Base-by-base conservation (phyloP, 768 basidiomycete species). In the Leccinum sublutescens region DNA sequence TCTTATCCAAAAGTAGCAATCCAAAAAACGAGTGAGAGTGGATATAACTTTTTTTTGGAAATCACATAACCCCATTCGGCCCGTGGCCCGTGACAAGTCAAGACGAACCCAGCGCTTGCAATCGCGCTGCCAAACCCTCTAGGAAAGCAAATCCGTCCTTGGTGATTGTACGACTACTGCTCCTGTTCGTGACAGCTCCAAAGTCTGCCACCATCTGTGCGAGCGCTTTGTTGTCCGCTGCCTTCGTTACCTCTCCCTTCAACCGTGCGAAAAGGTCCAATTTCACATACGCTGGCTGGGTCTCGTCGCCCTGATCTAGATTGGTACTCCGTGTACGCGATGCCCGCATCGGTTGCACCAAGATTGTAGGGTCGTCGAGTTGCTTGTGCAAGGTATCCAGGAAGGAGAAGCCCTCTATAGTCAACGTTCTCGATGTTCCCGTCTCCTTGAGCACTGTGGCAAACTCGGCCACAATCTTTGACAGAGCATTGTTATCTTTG, bases 91-190 rank as follows among this genome's bases (percentile, higher is more conserved):
- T 43, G 40, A 43, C 40, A 43, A 43, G 21, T 23, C 21, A 48
- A 48, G 23, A 15, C 64, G 52, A 64, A 36, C 54, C 56, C 58
- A 75, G 47, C 8, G 51, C 74, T 63, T 73, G 76, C 59, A 91
- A 71, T 62, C 85, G 76, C 48, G 75, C 79, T 2, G 85, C 80
- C 49, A 90, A 68, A 38, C 83, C 83, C 54, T 86, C 84, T 52
- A 91, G 72, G 68, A 91, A 90, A 10, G 79, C 79, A 65, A 90
- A 81, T 38, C 87, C 88, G 64, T 89, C 87, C 80, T 91, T 92
- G 34, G 88, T 91, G 55, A 92, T 78, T 52, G 85, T 89, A 62
- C 87, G 79, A 45, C 87, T 85, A 38, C 78, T 85, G 65, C 84
- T 86, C 68, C 80, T 80, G 70, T 88, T 84, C 33, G 87, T 89